phyloP scores from a whole-genome alignment of 768 basidiomycete species.

The Termitomyces sp. region DNA sequence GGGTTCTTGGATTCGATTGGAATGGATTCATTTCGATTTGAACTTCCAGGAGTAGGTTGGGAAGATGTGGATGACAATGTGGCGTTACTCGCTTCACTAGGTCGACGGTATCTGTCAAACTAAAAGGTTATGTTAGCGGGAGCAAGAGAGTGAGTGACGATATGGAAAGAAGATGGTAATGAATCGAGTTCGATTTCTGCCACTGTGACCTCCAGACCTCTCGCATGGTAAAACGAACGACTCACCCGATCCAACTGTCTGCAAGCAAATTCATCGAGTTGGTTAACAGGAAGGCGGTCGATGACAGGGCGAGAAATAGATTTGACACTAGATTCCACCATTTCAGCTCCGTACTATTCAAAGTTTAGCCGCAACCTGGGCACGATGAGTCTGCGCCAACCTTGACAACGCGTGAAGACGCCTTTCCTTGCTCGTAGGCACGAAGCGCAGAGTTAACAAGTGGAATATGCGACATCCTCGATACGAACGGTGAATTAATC shows the following conservation, averaged over 20 bases:
- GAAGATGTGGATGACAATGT: conserved; percentile 9
- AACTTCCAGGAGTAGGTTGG: conserved; percentile 7
- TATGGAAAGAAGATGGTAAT: neutral
- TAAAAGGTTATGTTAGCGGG: conserved; percentile 15
- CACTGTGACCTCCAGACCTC: too few species aligned
- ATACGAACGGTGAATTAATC: conserved; percentile 28
- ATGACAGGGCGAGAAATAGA: conserved; percentile 79
- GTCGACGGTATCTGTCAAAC: conserved; percentile 46
- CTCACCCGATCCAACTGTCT: conserved; percentile 79
- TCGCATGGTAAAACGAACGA: conserved; percentile 5
- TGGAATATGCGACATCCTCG: conserved; percentile 62
- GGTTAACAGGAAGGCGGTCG: conserved; percentile 67
- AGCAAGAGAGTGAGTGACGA: neutral
- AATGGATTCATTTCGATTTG: conserved; percentile 1
- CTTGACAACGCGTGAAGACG: conserved; percentile 80
- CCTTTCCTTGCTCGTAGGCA: conserved; percentile 80
- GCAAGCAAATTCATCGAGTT: conserved; percentile 84
- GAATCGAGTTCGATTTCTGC: neutral
- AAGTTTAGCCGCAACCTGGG: conserved; percentile 10
- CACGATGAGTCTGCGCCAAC: conserved; percentile 29
- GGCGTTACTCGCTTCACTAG: conserved; percentile 17
- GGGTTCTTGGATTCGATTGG: conserved; percentile 9
- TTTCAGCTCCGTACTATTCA: conserved; percentile 76
- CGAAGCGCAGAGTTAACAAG: conserved; percentile 67
- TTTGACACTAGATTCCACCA: conserved; percentile 82